A percentile compares a stretch with the other conserved stretches of the same genome.
phyloP scores from a whole-genome alignment of 1,284 basidiomycete species.

The Trametes versicolor region DNA sequence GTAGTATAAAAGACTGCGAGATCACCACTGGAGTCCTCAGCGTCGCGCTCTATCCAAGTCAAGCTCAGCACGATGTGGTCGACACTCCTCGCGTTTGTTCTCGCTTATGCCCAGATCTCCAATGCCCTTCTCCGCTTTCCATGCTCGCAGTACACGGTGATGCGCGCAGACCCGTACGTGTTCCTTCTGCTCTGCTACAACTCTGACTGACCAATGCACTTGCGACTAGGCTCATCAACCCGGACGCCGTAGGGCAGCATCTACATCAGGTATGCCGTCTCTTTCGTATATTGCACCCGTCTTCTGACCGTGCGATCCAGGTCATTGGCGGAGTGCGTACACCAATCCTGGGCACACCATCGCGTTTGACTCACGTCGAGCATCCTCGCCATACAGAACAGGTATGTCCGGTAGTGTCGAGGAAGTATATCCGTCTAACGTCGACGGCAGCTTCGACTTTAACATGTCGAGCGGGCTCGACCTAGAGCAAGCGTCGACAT shows the following conservation, averaged over 20 bases:
- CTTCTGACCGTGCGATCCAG: not conserved
- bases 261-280: slow-evolving; percentile 18
- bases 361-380: not conserved
- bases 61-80: slow-evolving; percentile 15
- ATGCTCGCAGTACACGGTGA: slow-evolving; percentile 19
- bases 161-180: slow-evolving; percentile 19
- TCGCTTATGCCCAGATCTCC: slow-evolving; percentile 8
- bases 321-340: slow-evolving; percentile 17
- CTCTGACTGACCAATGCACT: not conserved
- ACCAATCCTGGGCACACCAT: too few species aligned
- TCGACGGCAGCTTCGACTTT: slow-evolving; percentile 14
- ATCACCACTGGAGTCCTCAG: not conserved
- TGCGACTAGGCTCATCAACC: slow-evolving; percentile 15
- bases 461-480: slow-evolving; percentile 14
- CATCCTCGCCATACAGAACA: slow-evolving; percentile 3
- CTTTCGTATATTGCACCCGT: not conserved
- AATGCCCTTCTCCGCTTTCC: slow-evolving; percentile 21
- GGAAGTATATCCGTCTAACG: not conserved
- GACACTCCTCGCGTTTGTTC: slow-evolving; percentile 14
- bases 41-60: slow-evolving; percentile 11
- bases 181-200: not conserved
- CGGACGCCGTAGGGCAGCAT: slow-evolving; percentile 12
- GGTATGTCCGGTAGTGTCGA: not conserved
- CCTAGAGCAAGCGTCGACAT: slow-evolving; percentile 22
- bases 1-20: slow-evolving; percentile 5